Percentiles rank a stretch among this genome's conserved stretches.
Conservation (phyloP, 345 rosid genomes). For the Eucalyptus erythrocorys region DNA sequence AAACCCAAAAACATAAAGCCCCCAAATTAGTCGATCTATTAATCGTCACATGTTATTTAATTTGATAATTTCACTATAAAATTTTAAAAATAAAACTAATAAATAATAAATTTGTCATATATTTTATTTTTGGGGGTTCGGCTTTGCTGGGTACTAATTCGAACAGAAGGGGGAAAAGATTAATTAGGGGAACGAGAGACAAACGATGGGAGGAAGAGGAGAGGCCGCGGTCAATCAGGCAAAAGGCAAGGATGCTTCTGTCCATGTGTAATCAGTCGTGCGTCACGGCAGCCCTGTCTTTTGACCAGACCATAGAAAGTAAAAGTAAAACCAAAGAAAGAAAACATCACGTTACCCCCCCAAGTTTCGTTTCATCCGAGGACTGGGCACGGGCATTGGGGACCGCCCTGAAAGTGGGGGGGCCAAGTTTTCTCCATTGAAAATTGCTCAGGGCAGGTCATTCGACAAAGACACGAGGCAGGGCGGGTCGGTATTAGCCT, state of each 20-base stretch:
- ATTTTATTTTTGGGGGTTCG: no score
- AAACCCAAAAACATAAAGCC: accelerated
- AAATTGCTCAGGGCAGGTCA: background rate
- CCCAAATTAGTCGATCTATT: accelerated
- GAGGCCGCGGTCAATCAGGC: background rate
- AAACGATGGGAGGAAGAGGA: background rate
- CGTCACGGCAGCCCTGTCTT: background rate
- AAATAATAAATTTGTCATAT: no score
- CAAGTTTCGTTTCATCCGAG: background rate
- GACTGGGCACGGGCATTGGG: background rate
- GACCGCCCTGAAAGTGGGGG: background rate
- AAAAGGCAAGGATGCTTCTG: background rate
- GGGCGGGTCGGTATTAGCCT: background rate
- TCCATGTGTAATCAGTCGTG: background rate
- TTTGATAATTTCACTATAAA: accelerated
- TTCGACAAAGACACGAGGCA: background rate
- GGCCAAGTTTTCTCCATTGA: background rate
- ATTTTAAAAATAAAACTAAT: no score
- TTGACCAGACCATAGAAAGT: background rate
- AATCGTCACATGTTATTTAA: accelerated
- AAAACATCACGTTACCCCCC: background rate
- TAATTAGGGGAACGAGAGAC: background rate
- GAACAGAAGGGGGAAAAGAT: background rate
- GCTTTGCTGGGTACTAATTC: no score
- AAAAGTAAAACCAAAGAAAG: background rate